Base-by-base conservation (phyloP, 768 basidiomycete species). In the Tulasnella sp. region DNA sequence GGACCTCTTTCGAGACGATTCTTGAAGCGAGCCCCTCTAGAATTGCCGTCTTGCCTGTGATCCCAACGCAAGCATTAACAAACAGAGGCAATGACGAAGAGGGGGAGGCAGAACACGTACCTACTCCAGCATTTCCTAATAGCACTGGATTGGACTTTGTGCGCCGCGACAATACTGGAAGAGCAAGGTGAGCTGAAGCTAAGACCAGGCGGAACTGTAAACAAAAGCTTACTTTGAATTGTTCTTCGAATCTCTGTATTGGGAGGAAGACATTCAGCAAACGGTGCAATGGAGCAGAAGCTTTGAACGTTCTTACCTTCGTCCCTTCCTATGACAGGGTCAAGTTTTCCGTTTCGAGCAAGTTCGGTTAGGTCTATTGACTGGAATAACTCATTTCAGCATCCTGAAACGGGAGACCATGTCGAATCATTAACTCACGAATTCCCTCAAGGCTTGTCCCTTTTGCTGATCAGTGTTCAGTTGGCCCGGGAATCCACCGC, bases 41-140 rank as follows among this genome's bases (percentile, higher is more conserved):
- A 53, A 95, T 92, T 0, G 92, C 90, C 0, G 92, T 95, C 73
- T 96, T 96, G 0, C 92, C 92, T 11, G 93, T n/a, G n/a, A n/a
- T n/a, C n/a, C n/a, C n/a, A n/a, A n/a, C n/a, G n/a, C n/a, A n/a
- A n/a, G n/a, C n/a, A n/a, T n/a, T n/a, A 89, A 60, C 92, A 56
- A 89, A 59, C 11, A 27, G 17, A 11, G 19, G 13, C 5, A 54
- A n/a, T 48, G 44, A 49, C 30, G 30, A 49, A 2, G n/a, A 48
- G 42, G 2, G n/a, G 17, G 4, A 52, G 5, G 17, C 17, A 42
- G 17, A 42, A 19, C 7, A 19, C n/a, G 1, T 15, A 73, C 83
- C 52, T 70, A 83, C 47, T n/a, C 56, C 56, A 49, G 56, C 56
- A 10, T 58, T 45, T 7, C 87, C 64, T 19, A 72, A 62, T 26